These are phyloP conservation scores for Cyamopsis tetragonoloba DNA, from an alignment of 306 rosid species.

Conservation along the genomic window DNA sequence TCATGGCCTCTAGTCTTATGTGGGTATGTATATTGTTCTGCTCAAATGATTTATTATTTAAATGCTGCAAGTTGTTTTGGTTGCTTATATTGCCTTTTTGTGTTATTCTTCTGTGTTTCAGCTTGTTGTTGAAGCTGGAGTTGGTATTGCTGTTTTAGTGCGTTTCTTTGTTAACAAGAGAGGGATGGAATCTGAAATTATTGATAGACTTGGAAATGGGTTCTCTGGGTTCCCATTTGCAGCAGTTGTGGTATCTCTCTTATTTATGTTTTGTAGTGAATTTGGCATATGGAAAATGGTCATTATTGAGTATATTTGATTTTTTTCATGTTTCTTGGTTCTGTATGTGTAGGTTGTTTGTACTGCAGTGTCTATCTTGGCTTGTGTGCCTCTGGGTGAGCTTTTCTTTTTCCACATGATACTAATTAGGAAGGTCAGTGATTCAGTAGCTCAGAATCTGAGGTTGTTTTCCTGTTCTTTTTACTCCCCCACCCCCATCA, in stretches of 20 bases:
- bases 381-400: conserved; percentile 89
- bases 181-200: conserved; percentile 86
- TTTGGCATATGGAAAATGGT: conserved; percentile 1
- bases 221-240: conserved; percentile 94
- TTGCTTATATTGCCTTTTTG: conserved; percentile 17
- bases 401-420: conserved; percentile 98
- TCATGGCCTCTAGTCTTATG: conserved; percentile 82
- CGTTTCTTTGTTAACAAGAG: conserved; percentile 85
- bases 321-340: conserved; percentile 28
- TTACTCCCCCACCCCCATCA: conserved; percentile 15
- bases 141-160: conserved; percentile 84
- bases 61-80: conserved; percentile 18
- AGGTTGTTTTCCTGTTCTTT: conserved; percentile 34
- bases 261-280: conserved; percentile 20
- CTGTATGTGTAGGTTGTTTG: conserved; percentile 65
- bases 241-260: conserved; percentile 72
- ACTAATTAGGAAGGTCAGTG: conserved; percentile 90
- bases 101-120: conserved; percentile 32
- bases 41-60: background rate
- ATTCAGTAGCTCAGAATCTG: conserved; percentile 46
- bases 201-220: conserved; percentile 95
- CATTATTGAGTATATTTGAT: conserved; percentile 18
- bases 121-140: conserved; percentile 95
- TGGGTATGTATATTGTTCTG: conserved; percentile 63
- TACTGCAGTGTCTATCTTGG: conserved; percentile 87